Percentiles rank a stretch among this genome's conserved stretches.
phyloP scores from a whole-genome alignment of 768 basidiomycete species.

The Boletus rubroflammeus region DNA sequence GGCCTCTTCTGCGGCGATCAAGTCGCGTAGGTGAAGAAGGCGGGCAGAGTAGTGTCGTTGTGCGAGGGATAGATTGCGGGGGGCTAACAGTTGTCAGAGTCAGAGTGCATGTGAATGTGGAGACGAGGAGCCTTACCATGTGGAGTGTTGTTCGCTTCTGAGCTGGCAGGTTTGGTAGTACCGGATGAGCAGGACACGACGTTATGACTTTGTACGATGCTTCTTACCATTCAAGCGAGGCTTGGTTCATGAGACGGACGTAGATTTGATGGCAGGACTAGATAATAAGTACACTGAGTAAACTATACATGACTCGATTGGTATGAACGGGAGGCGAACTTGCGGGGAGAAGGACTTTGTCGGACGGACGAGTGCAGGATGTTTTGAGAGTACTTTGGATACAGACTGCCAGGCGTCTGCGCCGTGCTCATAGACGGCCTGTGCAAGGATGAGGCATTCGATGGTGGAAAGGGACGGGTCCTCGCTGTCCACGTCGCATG shows the following conservation, averaged over 20 bases:
- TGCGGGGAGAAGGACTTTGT: constrained; percentile 60
- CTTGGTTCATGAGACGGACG: constrained; percentile 61
- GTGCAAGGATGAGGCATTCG: constrained; percentile 79
- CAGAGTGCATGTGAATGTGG: neutral
- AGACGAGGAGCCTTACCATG: constrained; percentile 43
- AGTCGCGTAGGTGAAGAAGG: constrained; percentile 64
- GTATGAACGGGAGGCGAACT: constrained; percentile 37
- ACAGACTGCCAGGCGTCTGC: constrained; percentile 65
- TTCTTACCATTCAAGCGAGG: constrained; percentile 60
- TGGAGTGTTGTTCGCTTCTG: constrained; percentile 47
- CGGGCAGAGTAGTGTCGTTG: constrained; percentile 70
- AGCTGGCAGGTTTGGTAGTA: constrained; percentile 29
- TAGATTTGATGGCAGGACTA: constrained; percentile 72
- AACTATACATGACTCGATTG: constrained; percentile 10
- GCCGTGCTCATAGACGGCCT: constrained; percentile 83
- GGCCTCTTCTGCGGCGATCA: constrained; percentile 69
- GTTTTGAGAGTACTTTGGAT: constrained; percentile 60
- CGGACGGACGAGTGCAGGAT: constrained; percentile 66
- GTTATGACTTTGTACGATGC: neutral
- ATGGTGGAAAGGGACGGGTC: constrained; percentile 34
- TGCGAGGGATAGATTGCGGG: constrained; percentile 64
- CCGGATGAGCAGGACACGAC: neutral
- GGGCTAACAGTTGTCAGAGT: constrained; percentile 42
- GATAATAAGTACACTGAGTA: constrained; percentile 19
- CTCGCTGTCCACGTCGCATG: constrained; percentile 4